Percentiles rank a stretch among this genome's conserved stretches.
Evolutionary conservation across 257 asterid genomes (phyloP).

Genomic region (Solanum pimpinellifolium): DNA sequence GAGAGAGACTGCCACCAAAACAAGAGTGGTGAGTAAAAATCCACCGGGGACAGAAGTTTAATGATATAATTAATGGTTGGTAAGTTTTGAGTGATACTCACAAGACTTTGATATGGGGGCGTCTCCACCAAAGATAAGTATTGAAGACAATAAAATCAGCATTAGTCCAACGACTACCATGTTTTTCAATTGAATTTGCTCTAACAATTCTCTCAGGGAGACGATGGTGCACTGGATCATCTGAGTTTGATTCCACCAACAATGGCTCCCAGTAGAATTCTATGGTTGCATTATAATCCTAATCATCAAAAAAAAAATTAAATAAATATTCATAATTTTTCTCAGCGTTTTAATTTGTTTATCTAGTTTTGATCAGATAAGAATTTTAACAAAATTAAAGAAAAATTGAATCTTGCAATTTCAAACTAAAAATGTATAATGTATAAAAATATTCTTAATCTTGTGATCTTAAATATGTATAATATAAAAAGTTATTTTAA

Average conservation of each 20-base stretch:
- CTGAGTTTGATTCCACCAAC: slow-evolving; percentile 84
- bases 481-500: background rate
- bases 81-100: slow-evolving; percentile 19
- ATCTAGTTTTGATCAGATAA: background rate
- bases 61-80: too few species aligned
- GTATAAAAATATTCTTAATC: background rate
- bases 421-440: background rate
- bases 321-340: too few species aligned
- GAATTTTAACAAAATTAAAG: background rate
- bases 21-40: too few species aligned
- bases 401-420: background rate
- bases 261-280: slow-evolving; percentile 89
- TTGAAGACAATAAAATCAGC: slow-evolving; percentile 69
- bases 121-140: slow-evolving; percentile 82
- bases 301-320: background rate
- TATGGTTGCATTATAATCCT: slow-evolving; percentile 77
- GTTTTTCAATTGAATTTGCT: slow-evolving; percentile 60
- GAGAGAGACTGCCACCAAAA: too few species aligned
- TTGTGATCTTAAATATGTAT: background rate
- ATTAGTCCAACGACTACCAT: slow-evolving; percentile 63
- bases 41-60: too few species aligned
- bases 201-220: slow-evolving; percentile 63
- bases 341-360: background rate
- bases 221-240: slow-evolving; percentile 66
- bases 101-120: slow-evolving; percentile 61